A percentile compares a stretch with the other conserved stretches of the same genome.
phyloP scores from a whole-genome alignment of 352 stramenopile species.

The Pythium oligandrum region DNA sequence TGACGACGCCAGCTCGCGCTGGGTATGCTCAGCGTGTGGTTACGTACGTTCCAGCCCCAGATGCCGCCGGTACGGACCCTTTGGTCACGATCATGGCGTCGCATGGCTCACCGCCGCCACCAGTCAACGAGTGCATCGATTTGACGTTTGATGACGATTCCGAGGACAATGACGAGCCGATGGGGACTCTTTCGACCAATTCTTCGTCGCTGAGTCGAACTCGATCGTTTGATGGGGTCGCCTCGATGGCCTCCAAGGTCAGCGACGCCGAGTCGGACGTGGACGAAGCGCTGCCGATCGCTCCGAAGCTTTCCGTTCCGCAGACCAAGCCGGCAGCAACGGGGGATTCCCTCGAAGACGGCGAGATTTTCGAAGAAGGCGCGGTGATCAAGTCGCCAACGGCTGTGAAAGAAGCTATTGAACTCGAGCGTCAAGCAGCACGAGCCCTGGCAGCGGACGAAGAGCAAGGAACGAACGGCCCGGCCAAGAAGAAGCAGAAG shows the following conservation, averaged over 20 bases:
- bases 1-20: not conserved
- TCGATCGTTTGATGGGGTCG: not conserved
- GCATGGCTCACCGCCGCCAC: not conserved
- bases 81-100: not conserved
- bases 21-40: not conserved
- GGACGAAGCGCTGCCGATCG: slow-evolving; percentile 1
- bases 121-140: slow-evolving; percentile 30
- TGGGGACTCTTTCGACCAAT: slow-evolving; percentile 5
- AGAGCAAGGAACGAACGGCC: slow-evolving; percentile 4
- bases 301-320: not conserved
- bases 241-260: not conserved
- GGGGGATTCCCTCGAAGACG: slow-evolving; percentile 44
- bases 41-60: not conserved
- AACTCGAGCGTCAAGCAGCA: slow-evolving; percentile 19
- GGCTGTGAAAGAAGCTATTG: slow-evolving; percentile 37
- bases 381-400: slow-evolving; percentile 24
- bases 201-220: no score
- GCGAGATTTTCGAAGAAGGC: slow-evolving; percentile 72
- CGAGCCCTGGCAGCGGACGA: slow-evolving; percentile 5
- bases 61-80: not conserved
- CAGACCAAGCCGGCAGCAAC: not conserved
- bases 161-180: slow-evolving; percentile 46
- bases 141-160: slow-evolving; percentile 47
- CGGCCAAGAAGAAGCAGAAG: slow-evolving; percentile 56
- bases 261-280: slow-evolving; percentile 4